Conservation (phyloP, 2,329 filamentous ascomycete species). For the Sporothrix protearum region DNA sequence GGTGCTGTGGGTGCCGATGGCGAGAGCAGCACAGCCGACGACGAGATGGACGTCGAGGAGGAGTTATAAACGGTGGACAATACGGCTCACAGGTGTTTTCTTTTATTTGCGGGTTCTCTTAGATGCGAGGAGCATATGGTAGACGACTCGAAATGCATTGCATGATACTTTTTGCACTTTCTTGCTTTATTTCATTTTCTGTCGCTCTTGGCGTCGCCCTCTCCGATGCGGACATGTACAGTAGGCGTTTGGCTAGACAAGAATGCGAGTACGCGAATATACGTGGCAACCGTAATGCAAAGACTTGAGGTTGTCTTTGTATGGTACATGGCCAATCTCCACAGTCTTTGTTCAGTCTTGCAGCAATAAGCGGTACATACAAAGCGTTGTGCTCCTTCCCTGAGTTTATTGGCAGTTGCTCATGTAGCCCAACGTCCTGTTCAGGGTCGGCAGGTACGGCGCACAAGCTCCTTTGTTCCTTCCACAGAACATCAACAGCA, state of each 20-base stretch:
- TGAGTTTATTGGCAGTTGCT: neutral
- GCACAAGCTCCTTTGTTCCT: constrained; percentile 4
- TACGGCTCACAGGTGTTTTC: neutral
- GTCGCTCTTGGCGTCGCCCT: constrained; percentile 5
- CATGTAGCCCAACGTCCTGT: neutral
- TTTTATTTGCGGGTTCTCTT: neutral
- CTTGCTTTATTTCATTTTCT: neutral
- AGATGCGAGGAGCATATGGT: neutral
- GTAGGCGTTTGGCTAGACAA: constrained; percentile 30
- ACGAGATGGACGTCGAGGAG: constrained; percentile 70
- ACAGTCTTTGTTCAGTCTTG: neutral
- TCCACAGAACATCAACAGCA: neutral
- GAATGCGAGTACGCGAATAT: neutral
- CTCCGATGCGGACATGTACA: constrained; percentile 26
- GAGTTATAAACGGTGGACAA: constrained; percentile 32
- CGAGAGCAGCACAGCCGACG: constrained; percentile 35
- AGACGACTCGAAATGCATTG: constrained; percentile 16
- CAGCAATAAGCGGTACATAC: neutral
- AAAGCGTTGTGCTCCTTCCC: neutral
- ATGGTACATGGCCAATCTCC: neutral
- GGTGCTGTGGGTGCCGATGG: constrained; percentile 34
- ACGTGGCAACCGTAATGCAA: neutral
- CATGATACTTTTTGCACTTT: constrained; percentile 8
- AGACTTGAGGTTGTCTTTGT: neutral
- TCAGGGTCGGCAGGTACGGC: neutral